phyloP scores from a whole-genome alignment of 2,329 filamentous ascomycete genomes.

The Cercospora janseana region DNA sequence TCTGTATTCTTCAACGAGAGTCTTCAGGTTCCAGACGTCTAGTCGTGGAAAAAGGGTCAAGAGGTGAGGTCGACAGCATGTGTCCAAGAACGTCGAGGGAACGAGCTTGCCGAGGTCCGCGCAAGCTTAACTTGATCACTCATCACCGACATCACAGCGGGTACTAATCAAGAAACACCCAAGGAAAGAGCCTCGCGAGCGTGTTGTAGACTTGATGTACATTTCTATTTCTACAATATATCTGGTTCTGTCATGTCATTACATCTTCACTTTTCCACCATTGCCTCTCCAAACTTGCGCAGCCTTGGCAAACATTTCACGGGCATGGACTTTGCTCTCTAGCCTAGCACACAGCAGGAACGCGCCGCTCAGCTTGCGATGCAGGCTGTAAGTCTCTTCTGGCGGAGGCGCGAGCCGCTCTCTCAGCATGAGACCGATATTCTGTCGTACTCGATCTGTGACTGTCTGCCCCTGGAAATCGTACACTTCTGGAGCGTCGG shows the following conservation, averaged over 20 bases:
- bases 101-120: too few relatives aligned
- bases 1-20: background rate
- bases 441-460: constrained; percentile 80
- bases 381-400: constrained; percentile 94
- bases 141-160: too few relatives aligned
- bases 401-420: constrained; percentile 88
- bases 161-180: too few relatives aligned
- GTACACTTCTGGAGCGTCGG: constrained; percentile 74
- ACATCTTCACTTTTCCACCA: constrained; percentile 24
- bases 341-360: constrained; percentile 87
- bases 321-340: constrained; percentile 77
- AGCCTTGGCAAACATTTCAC: constrained; percentile 70
- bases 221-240: constrained; percentile 14
- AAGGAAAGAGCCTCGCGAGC: too few relatives aligned
- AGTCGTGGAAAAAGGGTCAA: background rate
- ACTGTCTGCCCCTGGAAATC: constrained; percentile 95
- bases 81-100: too few relatives aligned
- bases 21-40: background rate
- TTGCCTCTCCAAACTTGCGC: constrained; percentile 40
- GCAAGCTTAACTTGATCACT: too few relatives aligned
- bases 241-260: background rate
- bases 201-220: constrained; percentile 4
- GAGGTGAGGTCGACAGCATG: constrained; percentile 12
- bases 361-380: constrained; percentile 91
- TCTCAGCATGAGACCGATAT: constrained; percentile 90